These are phyloP conservation scores for Ilyonectria sp. DNA, from an alignment of 2,329 filamentous ascomycete species.

Conservation along the genomic window DNA sequence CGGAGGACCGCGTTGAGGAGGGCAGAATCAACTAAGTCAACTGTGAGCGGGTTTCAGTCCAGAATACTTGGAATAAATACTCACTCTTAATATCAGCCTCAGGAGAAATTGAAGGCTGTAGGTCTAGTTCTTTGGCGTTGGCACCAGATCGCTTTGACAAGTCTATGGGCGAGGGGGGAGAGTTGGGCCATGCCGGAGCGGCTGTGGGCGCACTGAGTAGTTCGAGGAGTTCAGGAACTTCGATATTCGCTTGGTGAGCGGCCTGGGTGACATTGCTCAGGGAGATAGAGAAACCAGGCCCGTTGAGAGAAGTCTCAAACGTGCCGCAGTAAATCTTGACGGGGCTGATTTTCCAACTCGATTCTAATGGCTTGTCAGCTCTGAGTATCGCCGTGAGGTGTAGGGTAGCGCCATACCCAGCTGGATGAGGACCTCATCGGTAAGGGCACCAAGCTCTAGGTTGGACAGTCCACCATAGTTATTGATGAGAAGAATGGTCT, in stretches of 20 bases:
- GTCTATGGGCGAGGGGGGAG: neutral
- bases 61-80: neutral
- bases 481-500: conserved; percentile 25
- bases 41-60: neutral
- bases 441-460: conserved; percentile 23
- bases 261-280: conserved; percentile 23
- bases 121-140: conserved; percentile 5
- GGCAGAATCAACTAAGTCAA: conserved; percentile 8
- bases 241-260: conserved; percentile 14
- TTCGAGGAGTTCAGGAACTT: neutral
- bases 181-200: conserved; percentile 22
- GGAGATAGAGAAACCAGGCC: conserved; percentile 24
- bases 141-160: neutral
- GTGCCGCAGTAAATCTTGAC: conserved; percentile 28
- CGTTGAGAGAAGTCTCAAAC: conserved; percentile 28
- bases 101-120: conserved; percentile 16
- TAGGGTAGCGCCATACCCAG: conserved; percentile 5
- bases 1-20: conserved; percentile 13
- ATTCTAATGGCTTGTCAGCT: conserved; percentile 1
- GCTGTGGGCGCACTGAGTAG: conserved; percentile 14
- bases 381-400: neutral
- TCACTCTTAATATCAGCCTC: conserved; percentile 20
- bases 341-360: conserved; percentile 22
- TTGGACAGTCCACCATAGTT: conserved; percentile 28
- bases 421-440: conserved; percentile 24